A percentile compares a stretch with the other conserved stretches of the same genome.
Evolutionary conservation across 192 early-diverging fungal species (phyloP).

Genomic region (Backusella parvicylindrica): DNA sequence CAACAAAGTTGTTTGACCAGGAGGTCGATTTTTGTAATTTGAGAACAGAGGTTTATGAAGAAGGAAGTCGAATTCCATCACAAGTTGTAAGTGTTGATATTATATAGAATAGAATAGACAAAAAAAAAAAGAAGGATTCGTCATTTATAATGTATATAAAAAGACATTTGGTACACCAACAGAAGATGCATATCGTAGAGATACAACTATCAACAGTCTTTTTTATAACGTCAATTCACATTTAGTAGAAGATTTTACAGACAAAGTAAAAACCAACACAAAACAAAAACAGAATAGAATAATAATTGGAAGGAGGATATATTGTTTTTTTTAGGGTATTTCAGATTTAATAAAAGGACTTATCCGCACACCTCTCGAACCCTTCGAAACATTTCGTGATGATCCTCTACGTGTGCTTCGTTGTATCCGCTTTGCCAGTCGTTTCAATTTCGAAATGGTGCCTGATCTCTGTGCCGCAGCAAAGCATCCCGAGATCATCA

Average conservation of each 20-base stretch:
- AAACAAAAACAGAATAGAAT: background rate
- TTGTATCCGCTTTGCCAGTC: slow-evolving; percentile 91
- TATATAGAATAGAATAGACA: background rate
- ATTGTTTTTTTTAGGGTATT: slow-evolving; percentile 60
- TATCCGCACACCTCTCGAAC: slow-evolving; percentile 87
- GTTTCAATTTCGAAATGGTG: slow-evolving; percentile 79
- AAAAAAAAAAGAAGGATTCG: background rate
- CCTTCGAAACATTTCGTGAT: slow-evolving; percentile 88
- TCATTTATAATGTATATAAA: background rate
- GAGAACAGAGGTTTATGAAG: slow-evolving; percentile 85
- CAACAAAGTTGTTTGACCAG: slow-evolving; percentile 72
- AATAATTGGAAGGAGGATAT: background rate
- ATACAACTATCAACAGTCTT: slow-evolving; percentile 96
- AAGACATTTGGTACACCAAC: slow-evolving; percentile 82
- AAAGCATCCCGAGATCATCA: slow-evolving; percentile 47
- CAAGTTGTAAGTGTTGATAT: slow-evolving; percentile 44
- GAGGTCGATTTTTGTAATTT: slow-evolving; percentile 95
- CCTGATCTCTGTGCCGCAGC: slow-evolving; percentile 62
- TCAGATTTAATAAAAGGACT: slow-evolving; percentile 66
- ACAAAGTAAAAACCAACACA: slow-evolving; percentile 27
- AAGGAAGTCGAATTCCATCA: slow-evolving; percentile 76
- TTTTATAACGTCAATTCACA: slow-evolving; percentile 93
- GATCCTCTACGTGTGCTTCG: slow-evolving; percentile 94
- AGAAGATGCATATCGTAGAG: slow-evolving; percentile 92
- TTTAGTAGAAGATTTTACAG: slow-evolving; percentile 85